Conservation (phyloP, 257 asterid species). For the Hygrophila difformis region DNA sequence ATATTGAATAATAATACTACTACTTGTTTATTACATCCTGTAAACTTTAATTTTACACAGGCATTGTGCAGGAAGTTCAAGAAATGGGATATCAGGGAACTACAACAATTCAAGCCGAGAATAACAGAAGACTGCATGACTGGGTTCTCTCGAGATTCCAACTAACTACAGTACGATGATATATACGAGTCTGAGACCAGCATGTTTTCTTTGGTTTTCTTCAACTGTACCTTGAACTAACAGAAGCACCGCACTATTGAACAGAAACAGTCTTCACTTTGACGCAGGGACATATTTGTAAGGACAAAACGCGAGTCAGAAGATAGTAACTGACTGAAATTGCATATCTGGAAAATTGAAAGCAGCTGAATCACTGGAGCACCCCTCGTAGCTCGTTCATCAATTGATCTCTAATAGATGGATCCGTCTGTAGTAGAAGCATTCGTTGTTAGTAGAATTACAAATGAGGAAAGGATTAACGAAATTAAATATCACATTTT, state of each 20-base stretch:
- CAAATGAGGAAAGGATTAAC: not conserved
- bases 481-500: not conserved
- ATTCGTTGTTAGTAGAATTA: not conserved
- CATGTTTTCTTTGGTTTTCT: too few relatives aligned
- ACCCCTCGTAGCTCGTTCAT: constrained; percentile 49
- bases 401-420: constrained; percentile 47
- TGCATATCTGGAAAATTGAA: not conserved
- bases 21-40: too few relatives aligned
- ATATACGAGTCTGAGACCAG: too few relatives aligned
- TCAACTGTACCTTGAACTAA: too few relatives aligned
- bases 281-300: too few relatives aligned
- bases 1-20: too few relatives aligned
- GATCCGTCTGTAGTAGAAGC: constrained; percentile 56
- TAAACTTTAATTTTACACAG: not conserved
- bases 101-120: constrained; percentile 4
- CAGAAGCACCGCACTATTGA: too few relatives aligned
- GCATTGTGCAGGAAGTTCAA: constrained; percentile 7
- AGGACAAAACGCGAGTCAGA: too few relatives aligned
- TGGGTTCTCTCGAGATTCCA: too few relatives aligned
- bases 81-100: not conserved
- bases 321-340: not conserved
- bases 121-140: not conserved
- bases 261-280: too few relatives aligned
- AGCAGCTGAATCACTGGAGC: constrained; percentile 24
- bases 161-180: too few relatives aligned